phyloP scores from a whole-genome alignment of 2,329 filamentous ascomycete species.

The Calycina marina region DNA sequence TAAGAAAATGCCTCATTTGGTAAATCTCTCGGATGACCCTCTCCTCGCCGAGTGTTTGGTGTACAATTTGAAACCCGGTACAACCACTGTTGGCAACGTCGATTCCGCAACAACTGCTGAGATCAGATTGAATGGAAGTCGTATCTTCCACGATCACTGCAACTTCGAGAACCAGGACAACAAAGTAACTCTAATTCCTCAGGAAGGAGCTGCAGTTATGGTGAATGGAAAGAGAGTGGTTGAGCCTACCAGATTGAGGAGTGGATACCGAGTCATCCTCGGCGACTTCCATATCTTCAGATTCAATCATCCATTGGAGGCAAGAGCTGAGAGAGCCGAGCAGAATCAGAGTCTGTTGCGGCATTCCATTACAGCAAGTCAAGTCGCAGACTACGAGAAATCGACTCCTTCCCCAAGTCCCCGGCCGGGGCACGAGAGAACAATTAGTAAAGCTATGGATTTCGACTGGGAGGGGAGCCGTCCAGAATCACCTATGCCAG shows the following conservation, averaged over 20 bases:
- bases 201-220: slow-evolving; percentile 92
- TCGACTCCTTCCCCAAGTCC: slow-evolving; percentile 47
- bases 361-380: slow-evolving; percentile 58
- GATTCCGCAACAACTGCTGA: slow-evolving; percentile 66
- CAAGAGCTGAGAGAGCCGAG: slow-evolving; percentile 79
- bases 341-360: slow-evolving; percentile 76
- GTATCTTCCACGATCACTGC: slow-evolving; percentile 86
- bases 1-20: slow-evolving; percentile 98
- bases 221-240: slow-evolving; percentile 87
- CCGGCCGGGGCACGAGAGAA: slow-evolving; percentile 59
- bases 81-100: slow-evolving; percentile 86
- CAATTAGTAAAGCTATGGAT: slow-evolving; percentile 64
- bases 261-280: slow-evolving; percentile 86
- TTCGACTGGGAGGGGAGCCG: slow-evolving; percentile 56
- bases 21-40: slow-evolving; percentile 92
- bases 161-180: slow-evolving; percentile 88
- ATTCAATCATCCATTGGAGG: slow-evolving; percentile 96
- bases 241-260: slow-evolving; percentile 72
- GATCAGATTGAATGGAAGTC: slow-evolving; percentile 84
- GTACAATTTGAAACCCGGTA: slow-evolving; percentile 94
- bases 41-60: slow-evolving; percentile 90
- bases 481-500: slow-evolving; percentile 65
- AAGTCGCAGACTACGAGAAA: slow-evolving; percentile 38
- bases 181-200: slow-evolving; percentile 78
- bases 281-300: slow-evolving; percentile 98